These are phyloP conservation scores for Monilinia polystroma DNA, from an alignment of 2,329 filamentous ascomycete species.

Conservation along the genomic window DNA sequence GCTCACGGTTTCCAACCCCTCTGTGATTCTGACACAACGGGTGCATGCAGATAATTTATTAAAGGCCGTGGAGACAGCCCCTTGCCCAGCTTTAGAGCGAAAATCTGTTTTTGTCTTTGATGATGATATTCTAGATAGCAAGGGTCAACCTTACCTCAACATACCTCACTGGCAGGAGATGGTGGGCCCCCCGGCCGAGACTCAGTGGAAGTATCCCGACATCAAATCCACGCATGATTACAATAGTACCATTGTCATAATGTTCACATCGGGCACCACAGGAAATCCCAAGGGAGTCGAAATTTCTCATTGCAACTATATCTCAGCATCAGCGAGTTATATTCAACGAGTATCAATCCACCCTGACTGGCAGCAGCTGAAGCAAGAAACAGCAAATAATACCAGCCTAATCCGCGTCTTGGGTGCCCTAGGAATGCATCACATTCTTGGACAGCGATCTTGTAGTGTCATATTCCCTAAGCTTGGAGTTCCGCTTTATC, in stretches of 20 bases:
- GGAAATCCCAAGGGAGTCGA: slow-evolving; percentile 1
- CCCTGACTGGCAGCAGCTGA: neutral
- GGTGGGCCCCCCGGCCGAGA: neutral
- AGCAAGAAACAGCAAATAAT: neutral
- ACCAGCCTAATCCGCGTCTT: neutral
- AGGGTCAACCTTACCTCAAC: neutral
- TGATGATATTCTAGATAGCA: neutral
- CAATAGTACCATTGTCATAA: slow-evolving; percentile 13
- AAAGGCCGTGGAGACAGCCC: neutral
- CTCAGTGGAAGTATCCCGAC: neutral
- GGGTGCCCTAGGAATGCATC: slow-evolving; percentile 2
- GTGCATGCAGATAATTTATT: neutral
- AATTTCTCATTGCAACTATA: slow-evolving; percentile 4
- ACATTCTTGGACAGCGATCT: slow-evolving; percentile 3
- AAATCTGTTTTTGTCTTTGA: neutral
- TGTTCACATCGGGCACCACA: slow-evolving; percentile 1
- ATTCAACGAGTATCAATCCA: slow-evolving; percentile 12
- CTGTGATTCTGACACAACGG: neutral
- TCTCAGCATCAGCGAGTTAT: neutral
- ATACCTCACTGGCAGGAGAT: slow-evolving; percentile 9
- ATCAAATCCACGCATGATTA: neutral
- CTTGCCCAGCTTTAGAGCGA: neutral
- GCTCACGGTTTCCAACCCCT: neutral
- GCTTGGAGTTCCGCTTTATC: slow-evolving; percentile 51
- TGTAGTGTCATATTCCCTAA: neutral